Base-by-base conservation (phyloP, 2,329 filamentous ascomycete species). In the Metarhizium brunneum region DNA sequence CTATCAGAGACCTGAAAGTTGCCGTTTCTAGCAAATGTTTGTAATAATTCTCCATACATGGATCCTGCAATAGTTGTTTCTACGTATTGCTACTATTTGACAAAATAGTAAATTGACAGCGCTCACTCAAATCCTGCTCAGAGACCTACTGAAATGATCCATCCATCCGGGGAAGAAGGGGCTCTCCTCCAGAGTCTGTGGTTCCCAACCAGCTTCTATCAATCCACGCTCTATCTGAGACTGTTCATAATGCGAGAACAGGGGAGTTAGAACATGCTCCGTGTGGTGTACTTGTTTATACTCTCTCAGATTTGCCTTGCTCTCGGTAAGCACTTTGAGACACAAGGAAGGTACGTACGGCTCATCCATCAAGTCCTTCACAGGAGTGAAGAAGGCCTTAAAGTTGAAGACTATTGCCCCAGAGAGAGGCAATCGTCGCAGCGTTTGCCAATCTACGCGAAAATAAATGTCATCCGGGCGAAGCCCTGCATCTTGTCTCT, bases 361-460 rank as follows among this genome's bases (percentile, higher is more conserved):
- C 67, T 95, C 90, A 56, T 87, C 76, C 2, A 81, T 74, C 56
- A 95, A 84, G 59, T 87, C 83, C 0, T 76, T 67, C 0, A 95
- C 68, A 0, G 87, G 87, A 0, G 89, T 94, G 69, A 95, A 95
- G 0, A 94, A 69, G 0, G 87, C 89, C 66, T 92, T 95, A 80
- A 92, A 95, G 68, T 94, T 95, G 75, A 95, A 95, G 0, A 90
- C 81, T 2, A 95, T 75, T 0, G 80, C 86, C 0, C 82, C 88
- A 0, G 86, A 90, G 0, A 95, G 74, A 0, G 91, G 90, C 0
- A 95, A 72, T 3, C 90, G 82, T 2, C 90, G 83, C 4, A 95
- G 73, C 0, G 90, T 95, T 70, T 95, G 91, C 88, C 90, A 95
- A 68, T 95, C 90, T 1, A 94, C 89, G 4, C 90, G 81, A 1